Evolutionary conservation across 139 green algal genomes (phyloP).

Genomic region (Edaphochlamys debaryana): DNA sequence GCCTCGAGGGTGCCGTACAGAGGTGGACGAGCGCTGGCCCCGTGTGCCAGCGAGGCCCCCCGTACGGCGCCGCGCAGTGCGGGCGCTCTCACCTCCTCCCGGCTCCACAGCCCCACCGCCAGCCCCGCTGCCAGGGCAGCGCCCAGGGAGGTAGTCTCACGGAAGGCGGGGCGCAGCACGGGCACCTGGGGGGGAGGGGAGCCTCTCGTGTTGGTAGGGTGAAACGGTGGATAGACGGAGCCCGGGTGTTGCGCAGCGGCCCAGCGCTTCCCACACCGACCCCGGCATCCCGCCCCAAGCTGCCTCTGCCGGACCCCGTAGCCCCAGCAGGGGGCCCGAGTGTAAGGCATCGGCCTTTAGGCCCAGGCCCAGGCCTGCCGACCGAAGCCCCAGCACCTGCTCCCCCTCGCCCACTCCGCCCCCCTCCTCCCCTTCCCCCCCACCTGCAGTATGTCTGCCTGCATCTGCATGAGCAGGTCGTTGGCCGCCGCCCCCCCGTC

Average conservation of each 20-base stretch:
- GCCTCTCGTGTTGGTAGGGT: constrained; percentile 27
- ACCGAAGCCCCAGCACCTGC: too few species aligned
- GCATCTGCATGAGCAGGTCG: constrained; percentile 93
- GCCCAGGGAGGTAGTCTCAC: constrained; percentile 93
- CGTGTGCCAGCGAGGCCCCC: too few species aligned
- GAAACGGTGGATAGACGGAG: neutral
- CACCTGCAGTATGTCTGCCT: constrained; percentile 83
- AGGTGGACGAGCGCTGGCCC: too few species aligned
- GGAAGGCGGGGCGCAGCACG: constrained; percentile 84
- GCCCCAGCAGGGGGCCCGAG: too few species aligned
- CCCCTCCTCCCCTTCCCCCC: neutral
- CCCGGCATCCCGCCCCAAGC: too few species aligned
- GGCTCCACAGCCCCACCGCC: constrained; percentile 83
- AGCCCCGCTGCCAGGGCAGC: constrained; percentile 93
- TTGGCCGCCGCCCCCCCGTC: constrained; percentile 93
- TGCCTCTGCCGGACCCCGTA: too few species aligned
- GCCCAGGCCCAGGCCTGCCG: too few species aligned
- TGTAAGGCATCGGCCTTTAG: too few species aligned
- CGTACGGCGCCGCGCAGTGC: too few species aligned
- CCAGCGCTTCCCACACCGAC: too few species aligned
- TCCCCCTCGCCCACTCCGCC: too few species aligned
- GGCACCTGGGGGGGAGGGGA: constrained; percentile 76
- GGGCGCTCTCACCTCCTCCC: constrained; percentile 68
- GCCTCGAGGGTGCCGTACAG: too few species aligned
- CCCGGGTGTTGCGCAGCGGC: neutral